Evolutionary conservation across 2,329 filamentous ascomycete species (phyloP), one percentile per base, ranked within the genome.

Genomic region (Capronia coronata): DNA sequence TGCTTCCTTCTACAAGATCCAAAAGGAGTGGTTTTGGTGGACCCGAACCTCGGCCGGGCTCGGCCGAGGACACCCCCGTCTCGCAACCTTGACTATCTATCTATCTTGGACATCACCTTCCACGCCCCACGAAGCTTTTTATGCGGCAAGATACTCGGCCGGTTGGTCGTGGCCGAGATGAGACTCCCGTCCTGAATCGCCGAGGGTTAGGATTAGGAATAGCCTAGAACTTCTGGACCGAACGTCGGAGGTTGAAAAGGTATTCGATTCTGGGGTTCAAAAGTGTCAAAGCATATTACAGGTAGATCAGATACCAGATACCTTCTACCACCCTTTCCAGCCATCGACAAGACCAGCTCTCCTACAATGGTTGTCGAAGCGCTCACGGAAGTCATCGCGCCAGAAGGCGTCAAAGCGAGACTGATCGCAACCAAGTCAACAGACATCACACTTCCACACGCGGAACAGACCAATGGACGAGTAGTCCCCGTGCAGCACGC

Each of bases 401-500:
- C 61, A 51, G 6, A 60, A 57, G 46, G 59, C 3, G 32, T 52
- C 39, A 13, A 51, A 51, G 30, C 52, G 43, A 35, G 38, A 10
- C 25, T 55, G 10, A 8, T 51, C 25, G 49, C 49, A 29, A 41
- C 56, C 9, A 43, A 46, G 38, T 52, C 56, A 34, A 42, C 53
- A 11, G 29, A 48, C 6, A 59, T 63, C 43, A 53, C 43, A 1
- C 61, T 63, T 42, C 63, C 55, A 10, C 61, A 59, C 46, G 63
- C 60, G 30, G 61, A 61, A 38, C 59, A 42, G 39, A 54, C 54
- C n/a, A 39, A 46, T 40, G 54, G 54, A 32, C 43, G 48, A 38
- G 40, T 54, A 30, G 49, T 61, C 49, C 57, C 55, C 18, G 30
- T 64, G 5, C 55, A 61, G 23, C 64, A 62, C 13, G 61, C 65